Evolutionary conservation across 1,284 basidiomycete species (phyloP), one percentile per base, ranked within the genome.

Genomic region (Apiotrichum montevideense): DNA sequence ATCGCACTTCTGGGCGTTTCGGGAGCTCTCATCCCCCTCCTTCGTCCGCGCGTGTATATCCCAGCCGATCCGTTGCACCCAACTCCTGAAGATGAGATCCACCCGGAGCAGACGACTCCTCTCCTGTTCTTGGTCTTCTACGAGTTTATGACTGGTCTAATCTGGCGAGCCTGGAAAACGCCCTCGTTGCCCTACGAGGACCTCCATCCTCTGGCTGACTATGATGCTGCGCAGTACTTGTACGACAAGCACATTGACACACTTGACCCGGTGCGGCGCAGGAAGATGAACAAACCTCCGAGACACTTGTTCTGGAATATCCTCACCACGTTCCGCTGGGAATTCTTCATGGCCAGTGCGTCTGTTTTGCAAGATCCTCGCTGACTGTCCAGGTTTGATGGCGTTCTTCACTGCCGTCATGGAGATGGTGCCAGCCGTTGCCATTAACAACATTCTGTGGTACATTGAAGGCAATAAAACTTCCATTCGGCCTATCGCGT

Each of bases 61-160:
- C 80, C 82, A 1, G 63, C 75, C 3, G 77, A 81, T 56, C 77
- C 73, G 1, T 46, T 58, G 5, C 63, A 69, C 47, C 72, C 70
- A n/a, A 69, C 71, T 2, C 66, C 75, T 4, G 66, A 75, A 29
- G 79, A 80, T 6, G 54, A 70, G 29, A 60, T 75, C 35, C 85
- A 83, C 70, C 83, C 84, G 3, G 85, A 87, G 65, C 86, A 87
- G 67, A 85, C 83, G 0, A 81, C 84, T 0, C 83, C 85, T 0
- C 74, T 82, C 48, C 63, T 85, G 14, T 84, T 81, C 3, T 75
- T 84, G 60, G 46, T 80, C 13, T 78, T 82, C 42, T 88, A 81
- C 71, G 76, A 79, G 34, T 88, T 83, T 76, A 73, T 87, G 66
- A 80, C 85, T 56, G 73, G 76, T 0, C 69, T 84, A 46, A 77